A percentile compares a stretch with the other conserved stretches of the same genome.
phyloP scores from a whole-genome alignment of 2,329 filamentous ascomycete genomes.

The Aspergillus calidoustus region DNA sequence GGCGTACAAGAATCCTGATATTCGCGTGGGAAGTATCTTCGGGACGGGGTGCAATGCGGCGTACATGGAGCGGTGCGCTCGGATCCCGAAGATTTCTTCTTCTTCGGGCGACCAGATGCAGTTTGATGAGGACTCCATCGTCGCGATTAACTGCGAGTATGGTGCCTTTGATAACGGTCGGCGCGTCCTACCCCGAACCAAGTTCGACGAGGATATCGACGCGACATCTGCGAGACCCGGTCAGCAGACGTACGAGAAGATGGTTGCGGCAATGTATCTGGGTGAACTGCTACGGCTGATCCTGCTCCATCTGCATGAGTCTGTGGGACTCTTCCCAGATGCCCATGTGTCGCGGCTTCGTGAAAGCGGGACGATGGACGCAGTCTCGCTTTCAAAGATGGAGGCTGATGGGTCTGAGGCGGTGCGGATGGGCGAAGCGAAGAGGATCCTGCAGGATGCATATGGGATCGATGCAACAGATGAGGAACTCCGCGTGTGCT shows the following conservation, averaged over 20 bases:
- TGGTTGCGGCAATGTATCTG: conserved; percentile 91
- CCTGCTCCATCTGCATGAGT: conserved; percentile 80
- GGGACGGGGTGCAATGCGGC: conserved; percentile 94
- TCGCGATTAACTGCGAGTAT: conserved; percentile 92
- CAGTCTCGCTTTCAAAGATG: conserved; percentile 86
- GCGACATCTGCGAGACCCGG: conserved; percentile 86
- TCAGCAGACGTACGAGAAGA: conserved; percentile 94
- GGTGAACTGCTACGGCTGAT: conserved; percentile 90
- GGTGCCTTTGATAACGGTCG: conserved; percentile 90
- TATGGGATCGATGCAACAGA: conserved; percentile 66
- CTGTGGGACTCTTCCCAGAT: conserved; percentile 73
- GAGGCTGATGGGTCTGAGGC: conserved; percentile 78
- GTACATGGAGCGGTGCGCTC: conserved; percentile 72
- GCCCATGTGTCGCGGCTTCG: conserved; percentile 79
- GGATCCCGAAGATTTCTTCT: too few species aligned
- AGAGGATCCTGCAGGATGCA: conserved; percentile 55
- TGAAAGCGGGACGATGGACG: conserved; percentile 82
- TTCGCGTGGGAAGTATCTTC: conserved; percentile 92
- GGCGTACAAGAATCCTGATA: conserved; percentile 81
- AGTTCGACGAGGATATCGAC: conserved; percentile 74
- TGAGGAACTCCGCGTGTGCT: conserved; percentile 82
- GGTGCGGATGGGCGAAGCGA: conserved; percentile 85
- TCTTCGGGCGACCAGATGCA: conserved; percentile 51
- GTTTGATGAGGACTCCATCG: conserved; percentile 71
- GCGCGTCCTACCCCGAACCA: conserved; percentile 70